Evolutionary conservation across 495 filamentous ascomycete species (phyloP), one percentile per base, ranked within the genome.

Genomic region (Penicillium crystallinum): DNA sequence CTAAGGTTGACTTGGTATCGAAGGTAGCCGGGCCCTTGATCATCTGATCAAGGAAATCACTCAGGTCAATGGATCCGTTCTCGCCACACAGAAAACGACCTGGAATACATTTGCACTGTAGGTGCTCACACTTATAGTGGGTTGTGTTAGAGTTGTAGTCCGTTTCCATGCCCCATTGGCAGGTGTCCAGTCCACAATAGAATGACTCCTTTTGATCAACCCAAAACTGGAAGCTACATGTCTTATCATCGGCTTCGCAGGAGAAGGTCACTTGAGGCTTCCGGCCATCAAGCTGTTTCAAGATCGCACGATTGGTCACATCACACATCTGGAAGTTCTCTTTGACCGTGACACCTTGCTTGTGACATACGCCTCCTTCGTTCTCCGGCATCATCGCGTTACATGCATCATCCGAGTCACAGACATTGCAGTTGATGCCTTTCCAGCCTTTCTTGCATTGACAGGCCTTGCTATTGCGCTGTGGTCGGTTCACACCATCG

Each of bases 371-470:
- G 25, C 89, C 91, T 36, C 82, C 89, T 35, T 86, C 76, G n/a
- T 75, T 66, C 1, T 80, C 80, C 2, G 90, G 89, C 81, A 92
- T 93, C 69, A 98, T 71, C 7, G 87, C 80, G 68, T 90, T 77
- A 64, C 93, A 98, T 11, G 88, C 90, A 50, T 85, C 72, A 64
- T 97, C 77, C 14, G 82, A 81, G 39, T 85, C 80, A 71, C 93
- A 98, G 49, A 97, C 89, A 65, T 98, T 98, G 79, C 93, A 98
- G 76, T 98, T 98, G 70, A 97, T 91, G 54, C 93, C 93, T n/a
- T 81, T 81, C 93, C 93, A 98, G 41, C 95, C 93, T 29, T 96
- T 90, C 55, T 91, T 84, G 70, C 93, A 98, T 22, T 91, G 72
- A 70, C 93, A 98, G 30, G 76, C 71, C 14, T 83, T 75, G 38